A percentile compares a stretch with the other conserved stretches of the same genome.
Conservation (phyloP, 1,284 basidiomycete genomes). For the Austroboletus novae-zelandiae region DNA sequence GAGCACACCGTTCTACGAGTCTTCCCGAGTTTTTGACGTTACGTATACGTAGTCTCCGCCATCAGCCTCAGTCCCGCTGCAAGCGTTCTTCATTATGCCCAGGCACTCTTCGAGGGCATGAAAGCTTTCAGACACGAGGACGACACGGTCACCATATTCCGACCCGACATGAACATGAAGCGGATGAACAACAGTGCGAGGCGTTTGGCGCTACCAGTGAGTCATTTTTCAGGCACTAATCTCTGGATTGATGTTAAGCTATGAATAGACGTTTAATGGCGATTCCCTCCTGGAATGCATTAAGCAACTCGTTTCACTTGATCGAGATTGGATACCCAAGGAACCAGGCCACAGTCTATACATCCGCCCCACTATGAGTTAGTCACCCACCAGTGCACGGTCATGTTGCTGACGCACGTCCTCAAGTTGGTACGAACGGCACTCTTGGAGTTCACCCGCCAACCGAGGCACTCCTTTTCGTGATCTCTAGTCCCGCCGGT, state of each 20-base stretch:
- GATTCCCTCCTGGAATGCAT: conserved; percentile 81
- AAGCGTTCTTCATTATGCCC: conserved; percentile 94
- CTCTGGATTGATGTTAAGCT: conserved; percentile 3
- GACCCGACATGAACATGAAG: conserved; percentile 99
- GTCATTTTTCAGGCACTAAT: conserved; percentile 21
- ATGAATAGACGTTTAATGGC: conserved; percentile 73
- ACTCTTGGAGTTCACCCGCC: conserved; percentile 89
- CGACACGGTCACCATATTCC: conserved; percentile 85
- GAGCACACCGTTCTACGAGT: conserved; percentile 20
- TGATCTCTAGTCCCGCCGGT: conserved; percentile 92
- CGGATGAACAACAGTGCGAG: conserved; percentile 81
- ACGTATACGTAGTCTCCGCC: conserved; percentile 61
- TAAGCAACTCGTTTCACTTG: conserved; percentile 84
- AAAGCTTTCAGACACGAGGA: conserved; percentile 89
- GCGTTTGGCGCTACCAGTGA: conserved; percentile 74
- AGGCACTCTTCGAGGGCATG: conserved; percentile 90
- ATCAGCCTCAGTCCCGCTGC: conserved; percentile 79
- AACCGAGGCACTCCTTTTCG: conserved; percentile 87
- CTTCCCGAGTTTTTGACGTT: not conserved
- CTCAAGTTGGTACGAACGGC: conserved; percentile 84
- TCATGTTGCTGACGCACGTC: conserved; percentile 2
- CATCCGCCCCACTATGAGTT: conserved; percentile 79
- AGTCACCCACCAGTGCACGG: conserved; percentile 19
- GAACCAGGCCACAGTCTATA: conserved; percentile 91
- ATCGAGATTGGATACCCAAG: conserved; percentile 92